These are phyloP conservation scores for Blastocystis sp. DNA, from an alignment of 352 stramenopile genomes.

Conservation along the genomic window DNA sequence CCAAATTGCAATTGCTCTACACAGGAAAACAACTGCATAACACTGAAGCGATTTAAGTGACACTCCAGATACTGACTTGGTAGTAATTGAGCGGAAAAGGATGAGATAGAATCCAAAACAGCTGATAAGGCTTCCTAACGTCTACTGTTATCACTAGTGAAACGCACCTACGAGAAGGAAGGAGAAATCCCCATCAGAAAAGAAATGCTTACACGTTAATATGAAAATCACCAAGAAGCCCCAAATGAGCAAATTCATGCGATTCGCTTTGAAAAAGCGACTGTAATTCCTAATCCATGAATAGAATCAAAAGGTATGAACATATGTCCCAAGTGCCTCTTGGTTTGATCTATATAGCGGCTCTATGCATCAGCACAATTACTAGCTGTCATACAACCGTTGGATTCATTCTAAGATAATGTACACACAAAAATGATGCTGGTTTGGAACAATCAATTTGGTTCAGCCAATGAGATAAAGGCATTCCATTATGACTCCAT, in stretches of 20 bases:
- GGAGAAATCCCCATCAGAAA: slow-evolving; percentile 94
- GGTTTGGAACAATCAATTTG: neutral
- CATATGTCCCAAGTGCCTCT: neutral
- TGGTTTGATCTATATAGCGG: slow-evolving; percentile 24
- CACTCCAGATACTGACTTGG: slow-evolving; percentile 74
- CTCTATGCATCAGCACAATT: neutral
- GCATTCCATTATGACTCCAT: neutral
- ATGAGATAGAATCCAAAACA: slow-evolving; percentile 79
- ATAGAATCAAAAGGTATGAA: neutral
- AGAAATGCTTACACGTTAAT: slow-evolving; percentile 88
- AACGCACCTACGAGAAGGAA: slow-evolving; percentile 85
- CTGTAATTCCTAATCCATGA: slow-evolving; percentile 10
- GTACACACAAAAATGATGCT: neutral
- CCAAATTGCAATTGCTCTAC: slow-evolving; percentile 77
- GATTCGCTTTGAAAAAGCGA: slow-evolving; percentile 73
- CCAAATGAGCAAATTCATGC: slow-evolving; percentile 90
- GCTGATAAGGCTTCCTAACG: slow-evolving; percentile 75
- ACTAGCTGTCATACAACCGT: neutral
- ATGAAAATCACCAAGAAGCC: slow-evolving; percentile 86
- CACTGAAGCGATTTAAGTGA: slow-evolving; percentile 81
- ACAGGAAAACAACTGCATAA: slow-evolving; percentile 80
- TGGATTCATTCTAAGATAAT: neutral
- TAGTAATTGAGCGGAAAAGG: slow-evolving; percentile 79
- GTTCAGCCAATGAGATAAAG: neutral
- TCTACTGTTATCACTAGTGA: slow-evolving; percentile 67